phyloP scores from a whole-genome alignment of 257 asterid species.

The Nicotiana knightiana region DNA sequence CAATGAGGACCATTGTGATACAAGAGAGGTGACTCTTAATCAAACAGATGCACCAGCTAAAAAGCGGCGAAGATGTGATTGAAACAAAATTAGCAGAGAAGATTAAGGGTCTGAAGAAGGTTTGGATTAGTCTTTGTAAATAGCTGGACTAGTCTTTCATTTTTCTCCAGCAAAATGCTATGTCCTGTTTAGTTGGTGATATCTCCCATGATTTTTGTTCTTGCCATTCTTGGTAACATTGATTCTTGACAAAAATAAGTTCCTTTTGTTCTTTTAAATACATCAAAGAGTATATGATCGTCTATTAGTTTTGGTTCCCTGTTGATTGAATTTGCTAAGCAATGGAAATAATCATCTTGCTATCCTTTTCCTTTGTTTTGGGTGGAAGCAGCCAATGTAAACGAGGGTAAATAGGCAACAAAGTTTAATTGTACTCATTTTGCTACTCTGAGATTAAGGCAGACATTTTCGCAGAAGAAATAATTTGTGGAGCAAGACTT shows the following conservation, averaged over 20 bases:
- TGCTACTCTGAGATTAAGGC: no score
- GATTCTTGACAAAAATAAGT: not conserved
- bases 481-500: no score
- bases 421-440: no score
- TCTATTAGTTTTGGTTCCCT: not conserved
- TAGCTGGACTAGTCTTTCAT: not conserved
- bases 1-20: not conserved
- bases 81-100: not conserved
- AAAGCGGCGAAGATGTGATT: not conserved
- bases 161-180: not conserved
- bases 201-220: not conserved
- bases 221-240: not conserved
- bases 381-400: not conserved
- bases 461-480: no score
- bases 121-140: not conserved
- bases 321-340: not conserved
- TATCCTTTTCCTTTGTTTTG: not conserved
- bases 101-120: not conserved
- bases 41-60: constrained; percentile 12
- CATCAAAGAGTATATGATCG: not conserved
- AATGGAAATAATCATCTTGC: not conserved
- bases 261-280: not conserved
- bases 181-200: not conserved
- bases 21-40: not conserved
- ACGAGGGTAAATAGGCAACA: not conserved